These are phyloP conservation scores for Fusarium fujikuroi DNA, from an alignment of 2,329 filamentous ascomycete genomes.

Conservation along the genomic window DNA sequence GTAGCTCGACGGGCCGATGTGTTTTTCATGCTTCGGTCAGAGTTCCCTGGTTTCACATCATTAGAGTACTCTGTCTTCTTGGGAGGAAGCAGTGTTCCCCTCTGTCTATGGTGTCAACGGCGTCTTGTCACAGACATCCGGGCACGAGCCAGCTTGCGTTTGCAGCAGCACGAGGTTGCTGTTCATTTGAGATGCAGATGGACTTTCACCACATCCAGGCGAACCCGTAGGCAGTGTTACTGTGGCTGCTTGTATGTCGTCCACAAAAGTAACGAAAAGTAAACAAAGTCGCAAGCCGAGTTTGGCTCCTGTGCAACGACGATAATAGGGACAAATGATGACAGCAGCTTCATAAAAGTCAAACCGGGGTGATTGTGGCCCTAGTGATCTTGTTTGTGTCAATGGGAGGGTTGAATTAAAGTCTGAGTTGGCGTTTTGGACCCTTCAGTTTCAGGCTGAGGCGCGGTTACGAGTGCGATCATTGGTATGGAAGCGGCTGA, in stretches of 20 bases:
- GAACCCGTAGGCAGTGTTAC: constrained; percentile 15
- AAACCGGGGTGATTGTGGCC: not conserved
- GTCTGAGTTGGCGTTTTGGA: constrained; percentile 26
- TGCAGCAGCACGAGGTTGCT: constrained; percentile 5
- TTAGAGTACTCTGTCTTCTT: not conserved
- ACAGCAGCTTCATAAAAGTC: not conserved
- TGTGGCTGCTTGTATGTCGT: constrained; percentile 19
- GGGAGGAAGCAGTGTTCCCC: not conserved
- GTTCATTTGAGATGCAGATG: constrained; percentile 16
- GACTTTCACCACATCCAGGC: constrained; percentile 11
- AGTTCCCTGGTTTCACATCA: constrained; percentile 23
- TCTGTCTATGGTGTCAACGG: constrained; percentile 9
- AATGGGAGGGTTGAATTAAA: constrained; percentile 15
- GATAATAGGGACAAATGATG: not conserved
- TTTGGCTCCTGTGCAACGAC: not conserved
- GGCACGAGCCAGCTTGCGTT: constrained; percentile 13
- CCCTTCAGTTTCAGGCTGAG: constrained; percentile 37
- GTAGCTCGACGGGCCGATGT: constrained; percentile 20
- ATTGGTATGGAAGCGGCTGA: not conserved
- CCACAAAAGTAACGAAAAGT: not conserved
- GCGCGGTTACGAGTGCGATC: not conserved
- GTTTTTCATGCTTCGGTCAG: constrained; percentile 19
- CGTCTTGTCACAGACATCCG: not conserved
- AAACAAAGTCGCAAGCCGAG: constrained; percentile 14
- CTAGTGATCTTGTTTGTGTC: constrained; percentile 14